Base-by-base conservation (phyloP, 2,329 filamentous ascomycete genomes). In the Colletotrichum navitas region DNA sequence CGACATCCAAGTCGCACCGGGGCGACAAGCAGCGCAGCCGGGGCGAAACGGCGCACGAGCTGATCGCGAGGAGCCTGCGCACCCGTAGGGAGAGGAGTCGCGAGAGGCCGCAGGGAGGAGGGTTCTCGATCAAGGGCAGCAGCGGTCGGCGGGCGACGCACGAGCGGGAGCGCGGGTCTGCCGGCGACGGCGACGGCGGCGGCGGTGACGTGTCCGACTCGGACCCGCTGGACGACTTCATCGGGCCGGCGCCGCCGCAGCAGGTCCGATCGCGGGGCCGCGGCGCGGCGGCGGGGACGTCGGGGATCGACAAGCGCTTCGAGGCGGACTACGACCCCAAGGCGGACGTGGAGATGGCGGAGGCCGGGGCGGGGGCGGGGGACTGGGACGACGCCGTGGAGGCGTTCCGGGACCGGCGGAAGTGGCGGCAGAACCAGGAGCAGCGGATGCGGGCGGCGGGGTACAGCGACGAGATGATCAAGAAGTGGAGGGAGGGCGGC, bases 311-410 rank as follows among this genome's bases (percentile, higher is more conserved):
- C 77, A 85, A 88, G 32, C 93, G 93, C 63, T 98, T 98, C 80
- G 91, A 92, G 1, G 84, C 89, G 1, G 87, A 85, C 61, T 92
- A 92, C 75, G 85, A 90, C 71, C 87, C 88, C 0, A 85, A 81
- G 8, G 79, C 83, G n/a, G 89, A 93, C 75, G 80, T 92, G 4
- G 82, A 85, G 49, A 81, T 84, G 59, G 86, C 87, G 72, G 81
- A 83, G 2, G 83, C 85, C 1, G 83, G 82, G 3, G 81, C 80
- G 29, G 86, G 85, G 36, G 54, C 54, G 29, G 65, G 54, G 21
- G 90, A 93, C 71, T 97, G 94, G 94, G 92, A 93, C 55, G 89
- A 93, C 76, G 90, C 93, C 0, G 84, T 96, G 1, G 94, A 97
- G 80, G 90, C 91, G 5, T 86, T 94, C 67, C 88, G 92, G 49